Base-by-base conservation (phyloP, 208 protist genomes). In the Leishmania martiniquensis region DNA sequence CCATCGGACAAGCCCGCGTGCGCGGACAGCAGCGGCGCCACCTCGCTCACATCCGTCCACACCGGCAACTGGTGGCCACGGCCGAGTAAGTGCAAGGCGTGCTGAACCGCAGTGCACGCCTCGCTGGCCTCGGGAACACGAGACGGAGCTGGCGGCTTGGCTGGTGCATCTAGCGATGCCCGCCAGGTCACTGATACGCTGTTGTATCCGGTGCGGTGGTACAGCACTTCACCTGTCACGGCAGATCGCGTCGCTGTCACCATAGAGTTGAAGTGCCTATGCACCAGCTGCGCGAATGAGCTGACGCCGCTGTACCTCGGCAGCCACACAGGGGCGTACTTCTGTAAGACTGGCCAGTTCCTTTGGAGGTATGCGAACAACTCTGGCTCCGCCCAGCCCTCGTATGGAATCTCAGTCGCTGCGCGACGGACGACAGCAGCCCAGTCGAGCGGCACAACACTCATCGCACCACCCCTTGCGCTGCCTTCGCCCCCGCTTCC, bases 241-340 rank as follows among this genome's bases (percentile, higher is more conserved):
- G 82, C 90, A 15, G 93, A 97, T 44, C 88, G 93, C 20, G 90
- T 92, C 5, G 94, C 76, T 9, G 84, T 37, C 37, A 94, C 4
- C 32, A 87, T 54, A 13, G 81, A 69, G 39, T 81, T 17, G 72
- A 91, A 95, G 72, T 84, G 77, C 6, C 52, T 45, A 25, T 73
- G 71, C 44, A 97, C 63, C 67, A 87, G 93, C 10, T 44, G 34
- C 12, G 84, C 81, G 44, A 95, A 59, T 6, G 82, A 83, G 44
- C 76, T 25, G 15, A 75, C 59, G 34, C 65, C 45, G 29, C 51
- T 60, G 74, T 68, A 77, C 25, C n/a, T n/a, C 34, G 68, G 57
- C 57, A 57, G 47, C 77, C 68, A 87, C 70, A 52, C 10, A 17
- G 44, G 59, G 25, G 55, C 9, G 22, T 70, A 60, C n/a, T 29